Conservation (phyloP, 2,329 filamentous ascomycete species). For the Colletotrichum acutatum region DNA sequence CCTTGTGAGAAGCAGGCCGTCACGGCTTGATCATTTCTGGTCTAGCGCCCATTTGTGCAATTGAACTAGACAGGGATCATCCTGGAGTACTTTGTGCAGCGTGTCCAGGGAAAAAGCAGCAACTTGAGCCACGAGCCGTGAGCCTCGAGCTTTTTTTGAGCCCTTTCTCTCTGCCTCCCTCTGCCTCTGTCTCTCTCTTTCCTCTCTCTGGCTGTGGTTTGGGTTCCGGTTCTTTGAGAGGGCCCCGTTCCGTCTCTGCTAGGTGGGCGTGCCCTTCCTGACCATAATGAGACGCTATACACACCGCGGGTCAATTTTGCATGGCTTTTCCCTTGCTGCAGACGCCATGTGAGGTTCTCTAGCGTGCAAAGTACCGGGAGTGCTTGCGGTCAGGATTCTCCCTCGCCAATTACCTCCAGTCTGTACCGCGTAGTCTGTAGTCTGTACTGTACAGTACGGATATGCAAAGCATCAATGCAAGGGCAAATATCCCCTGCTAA, state of each 20-base stretch:
- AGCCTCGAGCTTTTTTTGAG: background rate
- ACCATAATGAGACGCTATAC: background rate
- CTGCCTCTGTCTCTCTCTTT: background rate
- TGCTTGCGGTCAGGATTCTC: conserved; percentile 11
- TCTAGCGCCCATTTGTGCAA: conserved; percentile 37
- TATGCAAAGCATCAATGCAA: conserved; percentile 15
- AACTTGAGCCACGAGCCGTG: background rate
- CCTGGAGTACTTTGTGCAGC: conserved; percentile 28
- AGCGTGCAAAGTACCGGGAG: background rate
- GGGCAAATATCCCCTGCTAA: conserved; percentile 18
- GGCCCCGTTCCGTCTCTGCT: background rate
- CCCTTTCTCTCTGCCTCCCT: conserved; percentile 1
- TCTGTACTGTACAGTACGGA: no score
- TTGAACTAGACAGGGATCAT: conserved; percentile 41
- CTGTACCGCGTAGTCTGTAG: no score
- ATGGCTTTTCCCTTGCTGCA: conserved; percentile 12
- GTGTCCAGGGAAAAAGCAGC: conserved; percentile 38
- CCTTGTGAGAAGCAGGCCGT: conserved; percentile 27
- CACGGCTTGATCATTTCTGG: conserved; percentile 18
- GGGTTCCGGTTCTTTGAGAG: background rate
- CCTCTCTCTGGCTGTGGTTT: background rate
- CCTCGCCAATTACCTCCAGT: background rate
- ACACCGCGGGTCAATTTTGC: conserved; percentile 2
- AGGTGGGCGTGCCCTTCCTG: background rate
- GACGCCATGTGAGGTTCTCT: conserved; percentile 4